Conservation (phyloP, 169 alveolate genomes). For the Babesia bovis region DNA sequence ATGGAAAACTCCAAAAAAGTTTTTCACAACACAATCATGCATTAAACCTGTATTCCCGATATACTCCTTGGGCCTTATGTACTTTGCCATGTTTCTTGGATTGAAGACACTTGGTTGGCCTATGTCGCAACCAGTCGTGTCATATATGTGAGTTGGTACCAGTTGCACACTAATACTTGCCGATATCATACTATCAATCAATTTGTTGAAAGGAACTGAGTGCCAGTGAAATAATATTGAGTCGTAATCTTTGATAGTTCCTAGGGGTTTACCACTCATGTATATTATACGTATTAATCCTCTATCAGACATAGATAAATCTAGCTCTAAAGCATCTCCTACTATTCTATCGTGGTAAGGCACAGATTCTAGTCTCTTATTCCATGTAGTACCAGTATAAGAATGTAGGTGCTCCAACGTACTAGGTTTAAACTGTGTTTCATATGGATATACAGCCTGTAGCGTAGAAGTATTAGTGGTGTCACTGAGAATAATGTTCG, state of each 20-base stretch:
- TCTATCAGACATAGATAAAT: neutral
- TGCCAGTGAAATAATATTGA: neutral
- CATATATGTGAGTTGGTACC: neutral
- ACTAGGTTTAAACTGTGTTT: neutral
- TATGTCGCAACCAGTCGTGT: neutral
- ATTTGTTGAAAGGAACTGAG: neutral
- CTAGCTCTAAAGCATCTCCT: slow-evolving; percentile 5
- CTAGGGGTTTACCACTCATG: neutral
- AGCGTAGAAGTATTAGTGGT: neutral
- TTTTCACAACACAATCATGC: neutral
- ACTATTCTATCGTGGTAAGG: neutral
- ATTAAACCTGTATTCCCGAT: neutral
- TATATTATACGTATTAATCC: neutral
- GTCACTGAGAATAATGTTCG: neutral
- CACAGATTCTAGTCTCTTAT: neutral
- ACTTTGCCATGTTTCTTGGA: neutral
- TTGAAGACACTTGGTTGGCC: neutral
- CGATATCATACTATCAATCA: neutral
- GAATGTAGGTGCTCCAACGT: neutral
- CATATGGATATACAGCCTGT: neutral
- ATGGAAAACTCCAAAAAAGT: neutral
- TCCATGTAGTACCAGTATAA: neutral
- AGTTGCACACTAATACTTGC: neutral
- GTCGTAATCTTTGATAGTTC: neutral
- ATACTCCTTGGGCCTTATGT: neutral